Base-by-base conservation (phyloP, 225 moss, liverwort and hornwort species). In the Bryoerythrophyllum caledonicum region DNA sequence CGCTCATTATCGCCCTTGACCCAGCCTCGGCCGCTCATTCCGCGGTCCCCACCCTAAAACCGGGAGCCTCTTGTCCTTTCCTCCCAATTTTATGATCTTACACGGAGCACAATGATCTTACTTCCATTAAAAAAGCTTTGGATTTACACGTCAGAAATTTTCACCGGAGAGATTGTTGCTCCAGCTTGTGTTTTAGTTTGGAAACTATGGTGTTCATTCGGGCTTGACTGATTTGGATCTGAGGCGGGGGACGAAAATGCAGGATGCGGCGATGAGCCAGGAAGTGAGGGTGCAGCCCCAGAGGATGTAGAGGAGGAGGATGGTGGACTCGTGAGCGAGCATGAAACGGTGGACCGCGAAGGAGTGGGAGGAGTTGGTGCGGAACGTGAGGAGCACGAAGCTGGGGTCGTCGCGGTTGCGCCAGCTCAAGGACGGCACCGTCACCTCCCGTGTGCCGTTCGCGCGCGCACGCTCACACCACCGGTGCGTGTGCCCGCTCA, bases 371-470 rank as follows among this genome's bases (percentile, higher is more conserved):
- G 80, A 63, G 30, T 87, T 85, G 19, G 69, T 53, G 32, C 80
- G 46, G 10, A 87, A 71, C 30, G 73, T 84, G 71, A 82, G 80
- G 17, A 87, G 48, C 4, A 60, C 82, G 63, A 87, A 89, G 73
- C 89, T 82, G 66, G 89, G 89, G 78, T 89, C 89, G 67, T 89
- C 84, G 27, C 89, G 60, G 71, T 87, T 89, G 72, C 89, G 89
- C 89, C 89, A 89, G 80, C 82, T 86, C 72, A 89, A 82, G 15
- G 89, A 86, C 41, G 89, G 84, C 70, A 89, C 48, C 10, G 89
- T 87, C 65, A 89, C 82, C 65, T 89, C 89, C 63, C 74, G 73
- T 41, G 81, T 85, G 43, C 82, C 80, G 43, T 87, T 80, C 7
- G 44, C 66, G 41, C 85, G 84, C 44, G 84, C 57, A 20, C 67